Conservation (phyloP, 495 filamentous ascomycete species). For the Apiosordaria backusii region DNA sequence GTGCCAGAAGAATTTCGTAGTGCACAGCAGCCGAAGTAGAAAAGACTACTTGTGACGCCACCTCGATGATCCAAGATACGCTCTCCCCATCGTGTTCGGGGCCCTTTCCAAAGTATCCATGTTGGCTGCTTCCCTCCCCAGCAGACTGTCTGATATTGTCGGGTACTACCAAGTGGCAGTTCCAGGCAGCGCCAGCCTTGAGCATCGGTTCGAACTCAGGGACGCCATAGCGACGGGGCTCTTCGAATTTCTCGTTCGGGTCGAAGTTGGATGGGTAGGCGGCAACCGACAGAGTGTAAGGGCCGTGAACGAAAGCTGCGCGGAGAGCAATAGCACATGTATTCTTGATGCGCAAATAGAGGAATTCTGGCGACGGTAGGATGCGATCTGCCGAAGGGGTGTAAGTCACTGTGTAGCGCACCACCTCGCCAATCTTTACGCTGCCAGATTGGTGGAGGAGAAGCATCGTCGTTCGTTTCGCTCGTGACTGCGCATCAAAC, state of each 20-base stretch:
- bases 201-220: slow-evolving; percentile 94
- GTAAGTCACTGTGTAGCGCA: slow-evolving; percentile 90
- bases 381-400: slow-evolving; percentile 84
- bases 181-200: slow-evolving; percentile 87
- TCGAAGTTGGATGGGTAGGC: slow-evolving; percentile 77
- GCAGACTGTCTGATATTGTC: slow-evolving; percentile 55
- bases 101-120: slow-evolving; percentile 36
- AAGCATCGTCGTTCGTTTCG: slow-evolving; percentile 58
- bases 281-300: slow-evolving; percentile 83
- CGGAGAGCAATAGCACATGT: slow-evolving; percentile 85
- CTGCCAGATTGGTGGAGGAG: slow-evolving; percentile 83
- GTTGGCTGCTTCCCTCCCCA: slow-evolving; percentile 30
- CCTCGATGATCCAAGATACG: slow-evolving; percentile 86
- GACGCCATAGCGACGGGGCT: slow-evolving; percentile 57
- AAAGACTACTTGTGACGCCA: slow-evolving; percentile 88
- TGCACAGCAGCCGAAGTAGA: slow-evolving; percentile 82
- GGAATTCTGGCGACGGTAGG: slow-evolving; percentile 70
- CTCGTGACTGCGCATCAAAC: neutral
- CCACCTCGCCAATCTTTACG: slow-evolving; percentile 88
- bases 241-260: slow-evolving; percentile 67
- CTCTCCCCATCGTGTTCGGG: slow-evolving; percentile 44
- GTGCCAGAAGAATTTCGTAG: slow-evolving; percentile 80
- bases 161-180: slow-evolving; percentile 71
- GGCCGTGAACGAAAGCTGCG: slow-evolving; percentile 93
- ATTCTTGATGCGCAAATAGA: slow-evolving; percentile 86